Base-by-base conservation (phyloP, 371 early-diverging fungal species). In the Parasitella parasitica region DNA sequence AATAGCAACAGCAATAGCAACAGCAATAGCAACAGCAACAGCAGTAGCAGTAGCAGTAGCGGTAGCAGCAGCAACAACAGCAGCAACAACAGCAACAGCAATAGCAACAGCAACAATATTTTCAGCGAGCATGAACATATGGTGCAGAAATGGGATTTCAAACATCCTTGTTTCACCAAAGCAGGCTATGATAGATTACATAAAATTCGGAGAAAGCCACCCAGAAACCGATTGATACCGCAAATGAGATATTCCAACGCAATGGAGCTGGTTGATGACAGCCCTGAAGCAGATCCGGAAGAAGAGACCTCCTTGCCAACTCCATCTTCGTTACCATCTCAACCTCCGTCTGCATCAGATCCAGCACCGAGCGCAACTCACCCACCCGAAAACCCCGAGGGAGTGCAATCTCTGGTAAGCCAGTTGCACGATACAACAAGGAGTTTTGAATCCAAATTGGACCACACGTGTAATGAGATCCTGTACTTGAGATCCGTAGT, bases 101-200 rank as follows among this genome's bases (percentile, higher is more conserved):
- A n/a, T 6, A 55, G 51, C 18, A n/a, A n/a, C n/a, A n/a, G n/a
- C n/a, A n/a, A n/a, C n/a, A n/a, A n/a, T n/a, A n/a, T n/a, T n/a
- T n/a, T n/a, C n/a, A 38, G 36, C 18, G 53, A 61, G 15, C 34
- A 54, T 3, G 61, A 61, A 12, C 32, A n/a, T 18, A 52, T 54
- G 36, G 39, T 24, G 18, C 64, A 68, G 37, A 34, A 57, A 6
- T 68, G 63, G 63, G 69, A 68, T 24, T 68, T 68, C 20, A 68
- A 63, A 18, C 69, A 68, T 46, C 63, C 63, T 8, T 63, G 56
- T 41, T 68, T 68, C 27, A 59, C 49, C 12, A 59, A 54, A 11
- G 4, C 54, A 8, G 60, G 60, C 1, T 46, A 36, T 24, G 60
- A 68, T 46, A 24, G 38, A 6, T 38, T 68, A 13, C 69, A 68